A percentile compares a stretch with the other conserved stretches of the same genome.
phyloP scores from a whole-genome alignment of 2,329 filamentous ascomycete genomes.

The Trichoderma sp. region DNA sequence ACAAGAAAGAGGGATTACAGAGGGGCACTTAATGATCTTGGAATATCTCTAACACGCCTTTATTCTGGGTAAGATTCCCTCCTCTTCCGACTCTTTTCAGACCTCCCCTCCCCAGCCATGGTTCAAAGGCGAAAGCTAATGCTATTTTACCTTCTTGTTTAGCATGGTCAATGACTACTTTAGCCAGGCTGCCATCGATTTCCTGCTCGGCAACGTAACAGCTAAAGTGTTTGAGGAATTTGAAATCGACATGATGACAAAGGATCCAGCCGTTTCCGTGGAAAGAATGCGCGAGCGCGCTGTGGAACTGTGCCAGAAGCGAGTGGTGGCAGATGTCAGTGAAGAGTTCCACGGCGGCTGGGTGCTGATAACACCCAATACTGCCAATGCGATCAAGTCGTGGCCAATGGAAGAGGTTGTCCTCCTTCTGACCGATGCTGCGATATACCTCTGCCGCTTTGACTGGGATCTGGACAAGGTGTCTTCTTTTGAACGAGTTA shows the following conservation, averaged over 20 bases:
- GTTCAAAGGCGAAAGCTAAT: background rate
- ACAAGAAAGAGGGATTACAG: conserved; percentile 88
- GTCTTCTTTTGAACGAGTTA: conserved; percentile 83
- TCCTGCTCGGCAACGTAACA: conserved; percentile 84
- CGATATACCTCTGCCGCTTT: conserved; percentile 85
- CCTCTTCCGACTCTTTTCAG: background rate
- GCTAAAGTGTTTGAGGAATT: conserved; percentile 90
- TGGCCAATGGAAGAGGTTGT: conserved; percentile 86
- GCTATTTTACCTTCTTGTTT: conserved; percentile 44
- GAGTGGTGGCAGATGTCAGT: conserved; percentile 78
- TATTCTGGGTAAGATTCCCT: conserved; percentile 60
- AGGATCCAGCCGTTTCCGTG: conserved; percentile 87
- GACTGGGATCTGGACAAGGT: conserved; percentile 97
- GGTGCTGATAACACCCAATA: conserved; percentile 78
- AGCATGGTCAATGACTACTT: conserved; percentile 99
- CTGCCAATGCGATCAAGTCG: conserved; percentile 67
- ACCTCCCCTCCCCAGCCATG: background rate
- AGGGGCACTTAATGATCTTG: conserved; percentile 87
- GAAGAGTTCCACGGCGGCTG: conserved; percentile 89
- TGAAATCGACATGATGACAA: conserved; percentile 87
- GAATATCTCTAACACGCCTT: conserved; percentile 78
- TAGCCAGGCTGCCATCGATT: conserved; percentile 92
- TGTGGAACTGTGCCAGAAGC: conserved; percentile 83
- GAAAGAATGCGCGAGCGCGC: conserved; percentile 82
- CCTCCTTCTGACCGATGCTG: conserved; percentile 79